Evolutionary conservation across 495 filamentous ascomycete species (phyloP).

Genomic region (Staphylotrichum longicolle): DNA sequence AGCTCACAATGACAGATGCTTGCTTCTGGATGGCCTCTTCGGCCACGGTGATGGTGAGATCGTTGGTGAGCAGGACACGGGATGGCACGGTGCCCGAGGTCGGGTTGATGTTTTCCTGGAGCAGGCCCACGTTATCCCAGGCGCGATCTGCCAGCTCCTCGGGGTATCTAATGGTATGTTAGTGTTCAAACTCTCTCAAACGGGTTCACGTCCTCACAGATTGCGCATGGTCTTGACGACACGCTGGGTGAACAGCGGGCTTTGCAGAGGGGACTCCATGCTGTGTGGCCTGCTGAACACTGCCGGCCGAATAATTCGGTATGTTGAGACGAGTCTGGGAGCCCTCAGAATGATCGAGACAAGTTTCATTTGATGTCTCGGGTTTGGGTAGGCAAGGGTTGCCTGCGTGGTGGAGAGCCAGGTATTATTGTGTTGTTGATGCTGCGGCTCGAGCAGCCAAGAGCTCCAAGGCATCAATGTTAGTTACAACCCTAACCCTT

Average conservation of each 20-base stretch:
- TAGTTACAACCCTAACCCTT: slow-evolving; percentile 20
- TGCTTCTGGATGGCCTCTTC: slow-evolving; percentile 80
- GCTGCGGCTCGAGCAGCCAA: neutral
- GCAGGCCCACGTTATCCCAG: slow-evolving; percentile 76
- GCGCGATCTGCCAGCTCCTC: slow-evolving; percentile 82
- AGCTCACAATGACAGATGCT: slow-evolving; percentile 79
- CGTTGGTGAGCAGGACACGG: slow-evolving; percentile 78
- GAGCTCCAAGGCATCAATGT: neutral
- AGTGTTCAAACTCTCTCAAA: neutral
- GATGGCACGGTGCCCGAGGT: slow-evolving; percentile 2
- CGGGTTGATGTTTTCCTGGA: slow-evolving; percentile 36
- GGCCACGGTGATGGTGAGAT: slow-evolving; percentile 84
- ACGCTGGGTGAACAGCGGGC: slow-evolving; percentile 64
- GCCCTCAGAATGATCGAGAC: neutral
- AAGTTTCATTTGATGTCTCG: slow-evolving; percentile 16
- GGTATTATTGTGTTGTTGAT: neutral
- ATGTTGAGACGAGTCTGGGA: neutral
- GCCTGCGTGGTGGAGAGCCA: too few species aligned
- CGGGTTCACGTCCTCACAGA: slow-evolving; percentile 52
- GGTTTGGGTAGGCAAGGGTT: neutral
- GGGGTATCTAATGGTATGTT: slow-evolving; percentile 63
- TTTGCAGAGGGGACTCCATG: slow-evolving; percentile 28
- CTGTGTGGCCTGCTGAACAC: slow-evolving; percentile 9
- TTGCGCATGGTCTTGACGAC: slow-evolving; percentile 79
- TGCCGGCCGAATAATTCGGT: slow-evolving; percentile 1